phyloP scores from a whole-genome alignment of 495 filamentous ascomycete genomes.

The Xylaria flabelliformis region DNA sequence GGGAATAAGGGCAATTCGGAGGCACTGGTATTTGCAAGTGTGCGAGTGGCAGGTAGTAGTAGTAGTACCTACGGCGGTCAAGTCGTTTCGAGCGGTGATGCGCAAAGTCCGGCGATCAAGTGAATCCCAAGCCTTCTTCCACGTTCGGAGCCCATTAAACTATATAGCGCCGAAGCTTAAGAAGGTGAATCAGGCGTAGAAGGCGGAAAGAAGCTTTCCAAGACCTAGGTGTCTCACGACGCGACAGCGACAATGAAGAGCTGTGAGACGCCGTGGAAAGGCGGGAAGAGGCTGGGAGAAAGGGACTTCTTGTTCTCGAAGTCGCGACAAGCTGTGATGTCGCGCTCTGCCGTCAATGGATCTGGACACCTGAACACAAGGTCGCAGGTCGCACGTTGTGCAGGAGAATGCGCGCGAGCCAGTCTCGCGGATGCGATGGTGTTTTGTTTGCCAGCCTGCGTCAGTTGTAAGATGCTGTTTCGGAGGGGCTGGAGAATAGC shows the following conservation, averaged over 20 bases:
- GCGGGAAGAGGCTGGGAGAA: slow-evolving; percentile 31
- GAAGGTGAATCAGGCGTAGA: slow-evolving; percentile 37
- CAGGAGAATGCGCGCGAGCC: slow-evolving; percentile 24
- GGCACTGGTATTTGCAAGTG: slow-evolving; percentile 2
- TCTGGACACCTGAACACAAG: slow-evolving; percentile 8
- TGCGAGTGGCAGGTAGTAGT: slow-evolving; percentile 17
- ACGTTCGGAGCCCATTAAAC: slow-evolving; percentile 34
- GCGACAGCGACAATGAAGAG: slow-evolving; percentile 30
- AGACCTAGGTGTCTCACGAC: slow-evolving; percentile 36
- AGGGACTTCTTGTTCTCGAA: slow-evolving; percentile 44
- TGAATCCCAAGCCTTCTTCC: slow-evolving; percentile 38
- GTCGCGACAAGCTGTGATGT: slow-evolving; percentile 38
- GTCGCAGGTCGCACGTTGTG: slow-evolving; percentile 17
- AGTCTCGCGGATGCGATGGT: slow-evolving; percentile 24
- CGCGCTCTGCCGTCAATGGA: slow-evolving; percentile 27
- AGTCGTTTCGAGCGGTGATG: slow-evolving; percentile 23
- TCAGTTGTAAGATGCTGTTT: slow-evolving; percentile 20
- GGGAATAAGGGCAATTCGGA: slow-evolving; percentile 17
- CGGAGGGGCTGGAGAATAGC: slow-evolving; percentile 33
- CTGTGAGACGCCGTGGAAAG: slow-evolving; percentile 25
- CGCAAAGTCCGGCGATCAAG: slow-evolving; percentile 14
- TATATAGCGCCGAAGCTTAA: slow-evolving; percentile 38
- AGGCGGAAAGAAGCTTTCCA: slow-evolving; percentile 43
- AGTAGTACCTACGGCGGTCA: slow-evolving; percentile 8
- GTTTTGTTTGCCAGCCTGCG: slow-evolving; percentile 21